Base-by-base conservation (phyloP, 306 rosid species). In the Delonix regia region DNA sequence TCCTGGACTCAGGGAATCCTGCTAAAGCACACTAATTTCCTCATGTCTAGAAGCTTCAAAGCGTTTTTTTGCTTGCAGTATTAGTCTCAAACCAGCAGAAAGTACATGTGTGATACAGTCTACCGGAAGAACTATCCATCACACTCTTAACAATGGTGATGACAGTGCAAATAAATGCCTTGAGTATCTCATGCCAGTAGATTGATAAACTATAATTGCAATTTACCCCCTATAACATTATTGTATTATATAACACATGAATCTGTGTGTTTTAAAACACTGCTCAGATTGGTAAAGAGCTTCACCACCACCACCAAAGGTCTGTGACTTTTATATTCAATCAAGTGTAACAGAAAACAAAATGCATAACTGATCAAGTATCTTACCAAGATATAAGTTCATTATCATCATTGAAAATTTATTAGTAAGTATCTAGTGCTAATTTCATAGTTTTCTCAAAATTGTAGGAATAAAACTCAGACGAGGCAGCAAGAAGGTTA, bases 291-390 rank as follows among this genome's bases (percentile, higher is more conserved):
- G n/a, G 36, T 12, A 27, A 60, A 27, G 42, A 69, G 63, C 62
- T 28, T 42, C 60, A 55, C 48, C 10, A 71, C 33, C 22, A 24
- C 21, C 52, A 63, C 24, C 30, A 41, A 53, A 65, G 34, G 71
- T 70, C 36, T 63, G 18, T 56, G 24, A 78, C n/a, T 59, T 69
- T 61, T 53, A 21, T 4, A 28, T 56, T 78, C 67, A 28, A 71
- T 77, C 42, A 51, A 34, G 36, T 52, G 34, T 4, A 39, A 42
- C 18, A 61, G 18, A 75, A 56, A 47, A 53, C 63, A 44, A 7
- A 36, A 57, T 52, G 62, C 25, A 55, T 41, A 14, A 66, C 57
- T 36, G 48, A 78, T 0, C 19, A 24, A 16, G 45, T 22, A 78
- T 65, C 67, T 52, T 21, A 73, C 66, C 60, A 51, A 41, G 59